Percentiles rank a stretch among this genome's conserved stretches.
phyloP scores from a whole-genome alignment of 495 filamentous ascomycete species.

The Penicillium herquei region DNA sequence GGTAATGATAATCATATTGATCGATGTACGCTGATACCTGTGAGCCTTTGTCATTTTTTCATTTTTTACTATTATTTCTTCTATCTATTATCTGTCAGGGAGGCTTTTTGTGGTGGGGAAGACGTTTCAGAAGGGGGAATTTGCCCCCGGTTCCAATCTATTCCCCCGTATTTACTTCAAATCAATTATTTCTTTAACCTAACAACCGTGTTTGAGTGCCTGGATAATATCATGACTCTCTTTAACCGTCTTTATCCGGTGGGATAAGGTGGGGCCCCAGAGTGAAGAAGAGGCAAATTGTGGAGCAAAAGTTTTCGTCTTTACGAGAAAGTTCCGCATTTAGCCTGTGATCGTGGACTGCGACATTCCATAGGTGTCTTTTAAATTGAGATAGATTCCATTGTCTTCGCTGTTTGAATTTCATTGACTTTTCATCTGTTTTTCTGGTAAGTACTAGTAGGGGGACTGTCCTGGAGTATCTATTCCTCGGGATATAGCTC shows the following conservation, averaged over 20 bases:
- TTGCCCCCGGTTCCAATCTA: conserved; percentile 2
- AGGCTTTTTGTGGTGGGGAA: not conserved
- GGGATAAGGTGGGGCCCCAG: conserved; percentile 6
- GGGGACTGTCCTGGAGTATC: not conserved
- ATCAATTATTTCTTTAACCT: not conserved
- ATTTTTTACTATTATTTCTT: conserved; percentile 7
- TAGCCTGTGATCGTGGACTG: conserved; percentile 22
- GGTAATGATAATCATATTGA: conserved; percentile 32
- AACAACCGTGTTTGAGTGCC: not conserved
- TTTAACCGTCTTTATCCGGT: conserved; percentile 16
- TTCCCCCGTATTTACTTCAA: not conserved
- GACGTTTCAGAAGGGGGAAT: not conserved
- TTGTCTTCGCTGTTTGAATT: not conserved
- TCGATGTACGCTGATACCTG: conserved; percentile 23
- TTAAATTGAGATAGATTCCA: not conserved
- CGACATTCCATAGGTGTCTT: not conserved
- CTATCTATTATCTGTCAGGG: conserved; percentile 5
- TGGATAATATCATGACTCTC: not conserved
- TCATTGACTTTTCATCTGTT: not conserved
- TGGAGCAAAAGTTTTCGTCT: not conserved
- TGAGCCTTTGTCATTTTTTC: conserved; percentile 5
- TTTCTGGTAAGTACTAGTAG: not conserved
- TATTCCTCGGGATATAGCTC: not conserved
- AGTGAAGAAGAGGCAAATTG: not conserved
- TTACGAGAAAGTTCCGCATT: conserved; percentile 1